Base-by-base conservation (phyloP, 2,329 filamentous ascomycete genomes). In the Malbranchea zuffiana region DNA sequence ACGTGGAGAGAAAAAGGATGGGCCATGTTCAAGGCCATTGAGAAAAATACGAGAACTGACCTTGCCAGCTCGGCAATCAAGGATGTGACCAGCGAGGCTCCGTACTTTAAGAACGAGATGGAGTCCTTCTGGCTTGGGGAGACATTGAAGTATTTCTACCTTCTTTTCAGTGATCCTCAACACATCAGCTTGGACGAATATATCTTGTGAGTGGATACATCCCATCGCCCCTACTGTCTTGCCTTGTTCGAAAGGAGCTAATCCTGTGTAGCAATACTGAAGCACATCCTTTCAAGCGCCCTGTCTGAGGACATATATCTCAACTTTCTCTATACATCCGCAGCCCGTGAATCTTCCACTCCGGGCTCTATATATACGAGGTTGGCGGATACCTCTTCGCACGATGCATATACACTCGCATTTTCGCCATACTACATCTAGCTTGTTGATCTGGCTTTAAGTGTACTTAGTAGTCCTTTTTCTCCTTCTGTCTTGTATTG, bases 51-150 rank as follows among this genome's bases (percentile, higher is more conserved):
- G 1, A 64, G 67, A 24, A 79, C 82, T 0, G 62, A 75, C 7
- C 69, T 71, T 32, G 84, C 77, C 6, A 76, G 84, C 61, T 78
- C 75, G 7, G 83, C 46, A 4, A 38, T 57, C 12, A 37, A 32
- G 7, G 53, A 54, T 43, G 44, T 47, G 13, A 47, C 39, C 10
- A 44, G 44, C 28, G 17, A 35, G 24, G 85, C 86, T 13, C 76
- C 85, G 0, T 58, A 66, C n/a, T 62, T 68, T 37, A 54, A 59
- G 25, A 74, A 86, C 55, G 67, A 68, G 48, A 87, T 88, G 82
- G 82, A 93, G 64, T 88, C 81, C 52, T 93, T 93, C 59, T 94
- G 86, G 83, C 67, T 86, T 44, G 82, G 82, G 4, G 86, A 94
- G 68, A 94, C 85, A 29, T 66, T 94, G 48, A 95, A 93, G 66